Base-by-base conservation (phyloP, 2,329 filamentous ascomycete species). In the Elsinoe necatrix region DNA sequence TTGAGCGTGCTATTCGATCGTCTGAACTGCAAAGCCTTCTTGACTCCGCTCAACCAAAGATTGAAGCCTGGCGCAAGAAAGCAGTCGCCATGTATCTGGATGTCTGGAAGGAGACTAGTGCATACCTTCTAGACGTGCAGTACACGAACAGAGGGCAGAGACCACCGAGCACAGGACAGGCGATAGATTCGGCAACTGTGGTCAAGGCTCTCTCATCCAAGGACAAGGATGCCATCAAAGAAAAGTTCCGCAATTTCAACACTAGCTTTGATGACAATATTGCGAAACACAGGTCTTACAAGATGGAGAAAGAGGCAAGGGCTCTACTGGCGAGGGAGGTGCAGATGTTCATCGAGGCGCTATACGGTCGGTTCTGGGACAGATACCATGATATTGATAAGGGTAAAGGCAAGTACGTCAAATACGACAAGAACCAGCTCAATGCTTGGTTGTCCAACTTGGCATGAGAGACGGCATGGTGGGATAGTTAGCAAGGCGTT, bases 351-450 rank as follows among this genome's bases (percentile, higher is more conserved):
- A 85, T 98, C 57, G 92, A 97, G 73, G 91, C 92, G 56, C 78
- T 98, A 12, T 98, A 98, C 73, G 87, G 86, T 60, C 81, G 93
- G 45, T 98, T 98, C 73, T 97, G 89, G 84, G 93, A 97, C 72
- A 82, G 92, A 25, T 98, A 98, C 69, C 91, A 96, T 69, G 93
- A 97, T 72, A 84, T 97, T 62, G 92, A 97, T 73, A 96, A 95
- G 76, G 93, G 93, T 59, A 95, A 91, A 73, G 92, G 92, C 63
- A 98, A 98, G 72, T 95, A 97, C 72, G 90, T 95, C 69, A 96
- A 95, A 75, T 97, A 95, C 69, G 91, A 96, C 75, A 96, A 96
- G 76, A 78, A 78, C 39, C 81, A 83, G 48, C 85, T 98, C 65
- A 82, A 86, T 47, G 81, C 81, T 20, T 73, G 79, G 59, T 68